Base-by-base conservation (phyloP, 805 yeast species). In the Teunomyces stri region DNA sequence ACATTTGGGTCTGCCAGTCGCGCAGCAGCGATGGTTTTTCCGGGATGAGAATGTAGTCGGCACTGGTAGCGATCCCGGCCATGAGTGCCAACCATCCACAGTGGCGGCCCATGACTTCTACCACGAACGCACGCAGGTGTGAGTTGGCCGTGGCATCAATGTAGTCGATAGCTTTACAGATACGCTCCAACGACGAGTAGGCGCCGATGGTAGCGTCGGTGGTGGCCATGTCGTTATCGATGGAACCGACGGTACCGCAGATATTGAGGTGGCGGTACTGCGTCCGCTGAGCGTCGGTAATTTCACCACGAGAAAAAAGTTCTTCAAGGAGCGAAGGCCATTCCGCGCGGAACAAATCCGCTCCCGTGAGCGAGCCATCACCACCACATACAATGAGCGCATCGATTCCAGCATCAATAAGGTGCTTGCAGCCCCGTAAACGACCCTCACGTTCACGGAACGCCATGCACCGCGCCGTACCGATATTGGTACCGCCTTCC, bases 61-160 rank as follows among this genome's bases (percentile, higher is more conserved):
- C 98, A 59, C 94, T 87, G 25, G 97, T 89, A 38, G 98, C 90
- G 51, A 92, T 85, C 62, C 98, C 99, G 3, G 99, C 95, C 94
- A 90, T 91, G 57, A 94, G 74, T 1, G 95, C 98, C 58, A 94
- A 79, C 99, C 99, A 94, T 53, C 99, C 99, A 76, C 99, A 94
- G 68, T 94, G 97, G 64, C 99, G 83, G 52, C 99, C 99, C 99
- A 94, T 94, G 35, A 94, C 99, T 67, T 94, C 99, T 50, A 94
- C 87, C 38, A 94, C 97, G 66, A 94, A 94, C 6, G 99, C 99
- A 62, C 99, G 82, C 11, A 96, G 89, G 68, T 94, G 99, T 2
- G 98, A 92, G 56, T 87, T 82, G 13, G 99, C 99, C 31, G 99
- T 94, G 44, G 97, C 96, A 68, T 91, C 97, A 56, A 94, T 94